phyloP scores from a whole-genome alignment of 2,329 filamentous ascomycete species.

The Fusarium tupiense region DNA sequence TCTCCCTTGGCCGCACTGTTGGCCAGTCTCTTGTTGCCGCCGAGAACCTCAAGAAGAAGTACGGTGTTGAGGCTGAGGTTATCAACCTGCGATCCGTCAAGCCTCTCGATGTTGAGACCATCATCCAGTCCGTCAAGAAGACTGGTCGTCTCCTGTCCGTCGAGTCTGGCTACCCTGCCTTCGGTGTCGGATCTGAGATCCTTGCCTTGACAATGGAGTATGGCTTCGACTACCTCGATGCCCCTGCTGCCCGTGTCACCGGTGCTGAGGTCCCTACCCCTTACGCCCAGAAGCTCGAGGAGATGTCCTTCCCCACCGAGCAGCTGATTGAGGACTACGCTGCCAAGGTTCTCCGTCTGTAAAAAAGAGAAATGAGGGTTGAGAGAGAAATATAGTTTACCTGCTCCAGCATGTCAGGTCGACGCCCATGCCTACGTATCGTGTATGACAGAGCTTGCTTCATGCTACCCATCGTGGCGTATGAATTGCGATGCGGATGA shows the following conservation, averaged over 20 bases:
- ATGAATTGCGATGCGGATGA: slow-evolving; percentile 25
- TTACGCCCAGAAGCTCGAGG: slow-evolving; percentile 91
- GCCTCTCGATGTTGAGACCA: slow-evolving; percentile 93
- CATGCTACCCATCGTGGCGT: slow-evolving; percentile 29
- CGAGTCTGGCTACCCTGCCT: slow-evolving; percentile 96
- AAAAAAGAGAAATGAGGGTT: slow-evolving; percentile 45
- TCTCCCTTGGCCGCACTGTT: slow-evolving; percentile 93
- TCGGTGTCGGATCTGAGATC: slow-evolving; percentile 92
- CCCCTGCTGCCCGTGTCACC: slow-evolving; percentile 91
- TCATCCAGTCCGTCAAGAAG: slow-evolving; percentile 99
- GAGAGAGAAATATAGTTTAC: slow-evolving; percentile 23
- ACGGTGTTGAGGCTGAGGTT: slow-evolving; percentile 94
- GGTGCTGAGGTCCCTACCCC: slow-evolving; percentile 97
- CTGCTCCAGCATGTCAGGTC: slow-evolving; percentile 15
- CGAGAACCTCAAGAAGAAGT: slow-evolving; percentile 93
- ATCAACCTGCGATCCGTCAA: slow-evolving; percentile 98
- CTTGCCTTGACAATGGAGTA: slow-evolving; percentile 97
- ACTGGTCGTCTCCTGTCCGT: slow-evolving; percentile 90
- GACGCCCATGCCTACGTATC: slow-evolving; percentile 12
- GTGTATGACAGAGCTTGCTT: slow-evolving; percentile 23
- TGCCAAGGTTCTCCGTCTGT: slow-evolving; percentile 87
- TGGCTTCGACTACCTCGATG: slow-evolving; percentile 96
- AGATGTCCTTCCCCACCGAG: slow-evolving; percentile 95
- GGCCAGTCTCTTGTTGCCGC: slow-evolving; percentile 90
- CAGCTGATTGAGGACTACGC: slow-evolving; percentile 86